Evolutionary conservation across 2,329 filamentous ascomycete genomes (phyloP), one percentile per base, ranked within the genome.

Genomic region (Exophiala spinifera): DNA sequence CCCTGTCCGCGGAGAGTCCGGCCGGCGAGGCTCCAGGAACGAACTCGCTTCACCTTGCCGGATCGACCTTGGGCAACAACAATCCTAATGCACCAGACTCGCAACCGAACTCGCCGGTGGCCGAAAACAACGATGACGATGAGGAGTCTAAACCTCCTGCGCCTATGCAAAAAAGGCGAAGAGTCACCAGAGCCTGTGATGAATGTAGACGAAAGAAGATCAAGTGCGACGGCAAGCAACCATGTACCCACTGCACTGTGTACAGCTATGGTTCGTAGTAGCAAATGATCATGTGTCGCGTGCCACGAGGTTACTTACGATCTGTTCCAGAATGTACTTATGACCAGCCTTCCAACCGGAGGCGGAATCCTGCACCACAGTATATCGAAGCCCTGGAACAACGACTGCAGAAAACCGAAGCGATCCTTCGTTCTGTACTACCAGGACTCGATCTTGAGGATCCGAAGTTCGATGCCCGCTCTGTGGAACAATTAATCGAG

Each of bases 161-260:
- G 49, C 87, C 86, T 13, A 77, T 88, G 55, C 88, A 91, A 67
- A 91, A 92, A 69, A 80, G 88, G 58, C 79, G 88, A 51, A 80
- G 89, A 66, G 88, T 92, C 42, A 91, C 88, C 17, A 79, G 89
- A 64, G 88, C 88, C 37, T 92, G 88, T 71, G 88, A 91, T 64
- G 87, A 91, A 70, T 92, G 88, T 68, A 81, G 88, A 53, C 81
- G 88, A 63, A 92, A 92, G 70, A 92, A 92, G 72, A 92, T 92
- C 66, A 92, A 91, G 69, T 92, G 63, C 56, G 62, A 64, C 49
- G 62, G 62, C 63, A 90, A 91, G 70, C 88, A 91, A 69, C 89
- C 89, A 8, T 94, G 89, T 72, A 96, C 91, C 0, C 94, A 97
- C 72, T 99, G 94, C 71, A 95, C 91, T 10, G 91, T 97, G 46